Conservation (phyloP, 2,329 filamentous ascomycete genomes). For the Exophiala lecanii-corni region DNA sequence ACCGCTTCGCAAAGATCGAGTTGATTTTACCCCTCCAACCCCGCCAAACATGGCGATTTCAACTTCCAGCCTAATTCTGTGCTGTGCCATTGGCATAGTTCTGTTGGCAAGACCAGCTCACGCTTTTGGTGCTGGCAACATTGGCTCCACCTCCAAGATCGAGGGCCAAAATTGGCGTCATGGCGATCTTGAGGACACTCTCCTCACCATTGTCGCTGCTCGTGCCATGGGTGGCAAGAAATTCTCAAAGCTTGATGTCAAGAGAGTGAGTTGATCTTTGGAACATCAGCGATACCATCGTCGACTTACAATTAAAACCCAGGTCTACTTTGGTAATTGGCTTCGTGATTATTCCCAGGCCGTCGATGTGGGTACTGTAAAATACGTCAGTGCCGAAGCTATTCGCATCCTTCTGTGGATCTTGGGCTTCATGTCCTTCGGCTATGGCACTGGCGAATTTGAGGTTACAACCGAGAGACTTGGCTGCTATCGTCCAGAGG, state of each 20-base stretch:
- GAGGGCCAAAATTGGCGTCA: conserved; percentile 86
- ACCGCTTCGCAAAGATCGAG: too few relatives aligned
- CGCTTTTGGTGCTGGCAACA: conserved; percentile 86
- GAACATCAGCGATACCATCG: too few relatives aligned
- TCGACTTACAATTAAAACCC: conserved; percentile 31
- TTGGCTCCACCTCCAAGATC: conserved; percentile 69
- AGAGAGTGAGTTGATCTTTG: conserved; percentile 43
- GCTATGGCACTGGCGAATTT: conserved; percentile 77
- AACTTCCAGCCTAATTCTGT: conserved; percentile 20
- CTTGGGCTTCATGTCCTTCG: conserved; percentile 83
- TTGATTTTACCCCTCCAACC: conserved; percentile 2
- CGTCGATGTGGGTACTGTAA: conserved; percentile 87
- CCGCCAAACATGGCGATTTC: conserved; percentile 23
- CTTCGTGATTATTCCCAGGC: conserved; percentile 89
- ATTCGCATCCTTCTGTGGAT: conserved; percentile 87
- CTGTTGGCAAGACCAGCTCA: conserved; percentile 63
- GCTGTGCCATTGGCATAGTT: conserved; percentile 44
- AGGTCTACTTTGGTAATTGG: conserved; percentile 97
- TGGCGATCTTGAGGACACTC: conserved; percentile 88
- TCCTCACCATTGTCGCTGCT: conserved; percentile 67
- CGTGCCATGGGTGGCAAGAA: conserved; percentile 66
- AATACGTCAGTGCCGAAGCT: conserved; percentile 82
- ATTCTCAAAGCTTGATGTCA: conserved; percentile 81
- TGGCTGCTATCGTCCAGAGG: conserved; percentile 75
- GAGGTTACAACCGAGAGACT: conserved; percentile 75